phyloP scores from a whole-genome alignment of 2,329 filamentous ascomycete species.

The Diaporthe capsici region DNA sequence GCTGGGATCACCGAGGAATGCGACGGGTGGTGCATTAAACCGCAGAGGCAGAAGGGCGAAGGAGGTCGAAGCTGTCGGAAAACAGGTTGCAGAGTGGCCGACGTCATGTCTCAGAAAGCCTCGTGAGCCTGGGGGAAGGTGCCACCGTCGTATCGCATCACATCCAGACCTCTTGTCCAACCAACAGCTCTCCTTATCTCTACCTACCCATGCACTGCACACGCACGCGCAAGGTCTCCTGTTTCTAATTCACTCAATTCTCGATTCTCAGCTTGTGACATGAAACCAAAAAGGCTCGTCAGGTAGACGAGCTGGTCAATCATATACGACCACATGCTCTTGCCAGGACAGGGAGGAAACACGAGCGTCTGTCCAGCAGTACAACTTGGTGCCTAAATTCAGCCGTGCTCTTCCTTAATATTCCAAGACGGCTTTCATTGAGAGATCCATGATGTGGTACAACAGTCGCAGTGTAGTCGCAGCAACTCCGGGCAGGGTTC shows the following conservation, averaged over 20 bases:
- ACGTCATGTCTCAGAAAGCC: slow-evolving; percentile 35
- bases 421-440: background rate
- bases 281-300: background rate
- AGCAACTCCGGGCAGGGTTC: background rate
- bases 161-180: slow-evolving; percentile 7
- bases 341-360: background rate
- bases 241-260: background rate
- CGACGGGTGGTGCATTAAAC: background rate
- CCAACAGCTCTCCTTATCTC: background rate
- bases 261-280: background rate
- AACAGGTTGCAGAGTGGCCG: slow-evolving; percentile 15
- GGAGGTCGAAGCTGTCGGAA: slow-evolving; percentile 21
- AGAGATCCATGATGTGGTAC: background rate
- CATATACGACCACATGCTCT: background rate
- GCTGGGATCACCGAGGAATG: background rate
- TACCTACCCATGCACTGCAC: background rate
- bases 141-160: slow-evolving; percentile 5
- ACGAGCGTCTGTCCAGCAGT: too few relatives aligned
- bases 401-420: slow-evolving; percentile 8
- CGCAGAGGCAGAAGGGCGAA: background rate
- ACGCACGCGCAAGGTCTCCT: background rate
- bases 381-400: background rate
- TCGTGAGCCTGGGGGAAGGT: background rate
- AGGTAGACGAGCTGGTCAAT: background rate
- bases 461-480: background rate